Percentiles rank a stretch among this genome's conserved stretches.
Conservation (phyloP, 1,284 basidiomycete genomes). For the Malassezia caprae region DNA sequence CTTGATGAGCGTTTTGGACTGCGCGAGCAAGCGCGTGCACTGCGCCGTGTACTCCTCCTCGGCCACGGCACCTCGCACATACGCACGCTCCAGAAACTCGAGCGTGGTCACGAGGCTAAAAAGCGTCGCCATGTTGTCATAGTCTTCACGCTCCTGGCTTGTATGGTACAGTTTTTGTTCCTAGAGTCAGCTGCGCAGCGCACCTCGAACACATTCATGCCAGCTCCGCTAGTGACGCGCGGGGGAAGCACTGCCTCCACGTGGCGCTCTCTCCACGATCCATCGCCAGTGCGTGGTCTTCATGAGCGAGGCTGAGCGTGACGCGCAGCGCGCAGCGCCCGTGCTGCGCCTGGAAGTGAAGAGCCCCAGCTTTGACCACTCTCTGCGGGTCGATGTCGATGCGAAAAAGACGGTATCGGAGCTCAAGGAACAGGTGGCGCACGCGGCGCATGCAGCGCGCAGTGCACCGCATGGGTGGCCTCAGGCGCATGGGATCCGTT, state of each 20-base stretch:
- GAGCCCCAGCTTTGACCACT: neutral
- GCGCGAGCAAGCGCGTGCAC: constrained; percentile 78
- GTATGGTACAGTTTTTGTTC: constrained; percentile 79
- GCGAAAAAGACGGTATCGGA: neutral
- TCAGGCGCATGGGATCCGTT: constrained; percentile 32
- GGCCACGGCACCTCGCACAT: constrained; percentile 76
- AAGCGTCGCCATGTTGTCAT: constrained; percentile 76
- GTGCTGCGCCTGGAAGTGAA: neutral
- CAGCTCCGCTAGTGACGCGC: neutral
- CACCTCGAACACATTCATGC: constrained; percentile 17
- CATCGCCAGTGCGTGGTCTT: neutral
- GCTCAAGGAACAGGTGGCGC: constrained; percentile 24
- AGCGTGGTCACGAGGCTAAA: constrained; percentile 83
- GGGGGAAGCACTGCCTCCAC: neutral
- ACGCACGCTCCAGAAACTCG: constrained; percentile 89
- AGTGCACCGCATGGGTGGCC: constrained; percentile 24
- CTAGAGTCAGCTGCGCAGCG: constrained; percentile 49
- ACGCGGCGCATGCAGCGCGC: neutral
- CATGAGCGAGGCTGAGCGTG: neutral
- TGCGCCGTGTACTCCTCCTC: constrained; percentile 86
- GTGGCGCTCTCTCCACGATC: neutral
- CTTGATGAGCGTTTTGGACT: constrained; percentile 94
- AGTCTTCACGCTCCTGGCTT: constrained; percentile 78
- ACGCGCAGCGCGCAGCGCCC: neutral
- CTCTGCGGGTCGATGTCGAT: neutral